Evolutionary conservation across 176 grass and related monocot genomes (phyloP).

Genomic region (Cenchrus purpureus): DNA sequence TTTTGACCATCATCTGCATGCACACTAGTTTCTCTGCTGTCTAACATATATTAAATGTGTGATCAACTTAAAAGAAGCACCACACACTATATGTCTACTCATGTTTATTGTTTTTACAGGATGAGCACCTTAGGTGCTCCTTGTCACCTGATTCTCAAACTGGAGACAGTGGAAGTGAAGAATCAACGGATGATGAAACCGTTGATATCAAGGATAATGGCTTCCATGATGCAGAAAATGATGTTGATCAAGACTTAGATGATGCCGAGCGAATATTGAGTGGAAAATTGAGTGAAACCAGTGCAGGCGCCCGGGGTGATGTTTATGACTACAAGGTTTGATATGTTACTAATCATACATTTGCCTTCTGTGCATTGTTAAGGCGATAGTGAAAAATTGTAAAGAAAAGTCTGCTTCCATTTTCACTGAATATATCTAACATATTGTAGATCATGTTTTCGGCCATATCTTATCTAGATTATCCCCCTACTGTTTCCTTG

Average conservation of each 20-base stretch:
- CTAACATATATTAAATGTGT: background rate
- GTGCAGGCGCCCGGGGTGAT: constrained; percentile 66
- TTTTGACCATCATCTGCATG: constrained; percentile 21
- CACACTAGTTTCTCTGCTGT: constrained; percentile 5
- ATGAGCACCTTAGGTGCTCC: constrained; percentile 79
- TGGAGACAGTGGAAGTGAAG: constrained; percentile 85
- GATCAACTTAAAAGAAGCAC: constrained; percentile 1
- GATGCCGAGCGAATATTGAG: constrained; percentile 63
- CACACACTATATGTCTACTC: background rate
- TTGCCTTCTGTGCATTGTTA: constrained; percentile 13
- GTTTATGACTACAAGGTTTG: constrained; percentile 87
- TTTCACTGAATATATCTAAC: constrained; percentile 13
- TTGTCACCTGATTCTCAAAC: constrained; percentile 85
- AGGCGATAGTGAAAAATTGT: background rate
- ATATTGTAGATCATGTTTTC: background rate
- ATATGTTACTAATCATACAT: constrained; percentile 37
- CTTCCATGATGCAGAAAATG: constrained; percentile 93
- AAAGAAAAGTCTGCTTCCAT: background rate
- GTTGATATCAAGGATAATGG: constrained; percentile 81
- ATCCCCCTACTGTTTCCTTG: background rate
- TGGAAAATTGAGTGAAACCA: constrained; percentile 96
- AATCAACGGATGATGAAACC: constrained; percentile 75
- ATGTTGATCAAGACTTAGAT: constrained; percentile 82
- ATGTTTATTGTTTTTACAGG: constrained; percentile 59
- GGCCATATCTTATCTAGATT: constrained; percentile 12